Conservation (phyloP, 2,329 filamentous ascomycete species). For the Penicillium sp. region DNA sequence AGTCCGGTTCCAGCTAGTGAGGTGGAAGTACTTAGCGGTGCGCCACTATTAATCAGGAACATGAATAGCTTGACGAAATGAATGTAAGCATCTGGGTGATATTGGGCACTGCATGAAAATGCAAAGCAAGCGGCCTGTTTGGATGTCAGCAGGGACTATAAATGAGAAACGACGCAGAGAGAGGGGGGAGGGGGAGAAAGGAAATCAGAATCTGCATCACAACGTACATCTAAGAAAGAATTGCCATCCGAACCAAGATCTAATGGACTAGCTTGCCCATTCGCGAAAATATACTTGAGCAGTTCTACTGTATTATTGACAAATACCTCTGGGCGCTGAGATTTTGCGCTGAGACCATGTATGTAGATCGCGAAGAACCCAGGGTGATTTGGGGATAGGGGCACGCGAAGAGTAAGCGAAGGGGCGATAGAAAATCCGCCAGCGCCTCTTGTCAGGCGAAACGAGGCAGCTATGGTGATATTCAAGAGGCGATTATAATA, state of each 20-base stretch:
- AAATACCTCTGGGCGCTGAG: background rate
- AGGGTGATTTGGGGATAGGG: background rate
- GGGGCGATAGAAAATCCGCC: slow-evolving; percentile 15
- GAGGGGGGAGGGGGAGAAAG: background rate
- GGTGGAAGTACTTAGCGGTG: background rate
- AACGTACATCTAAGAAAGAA: slow-evolving; percentile 5
- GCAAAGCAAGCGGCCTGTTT: background rate
- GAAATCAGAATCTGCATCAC: background rate
- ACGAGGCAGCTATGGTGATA: slow-evolving; percentile 7
- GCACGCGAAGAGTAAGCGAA: background rate
- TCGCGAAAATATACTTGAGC: background rate
- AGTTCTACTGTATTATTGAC: background rate
- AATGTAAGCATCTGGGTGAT: background rate
- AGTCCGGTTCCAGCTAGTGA: background rate
- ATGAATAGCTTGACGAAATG: background rate
- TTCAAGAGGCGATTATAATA: slow-evolving; percentile 9
- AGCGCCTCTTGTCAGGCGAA: slow-evolving; percentile 7
- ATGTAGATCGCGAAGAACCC: background rate
- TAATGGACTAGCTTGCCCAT: background rate
- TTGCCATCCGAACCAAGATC: background rate
- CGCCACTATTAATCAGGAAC: slow-evolving; percentile 4
- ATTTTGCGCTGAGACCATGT: background rate
- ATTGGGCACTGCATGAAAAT: background rate
- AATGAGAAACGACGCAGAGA: background rate
- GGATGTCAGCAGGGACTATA: background rate